phyloP scores from a whole-genome alignment of 1,284 basidiomycete species.

The Marasmius sp. region DNA sequence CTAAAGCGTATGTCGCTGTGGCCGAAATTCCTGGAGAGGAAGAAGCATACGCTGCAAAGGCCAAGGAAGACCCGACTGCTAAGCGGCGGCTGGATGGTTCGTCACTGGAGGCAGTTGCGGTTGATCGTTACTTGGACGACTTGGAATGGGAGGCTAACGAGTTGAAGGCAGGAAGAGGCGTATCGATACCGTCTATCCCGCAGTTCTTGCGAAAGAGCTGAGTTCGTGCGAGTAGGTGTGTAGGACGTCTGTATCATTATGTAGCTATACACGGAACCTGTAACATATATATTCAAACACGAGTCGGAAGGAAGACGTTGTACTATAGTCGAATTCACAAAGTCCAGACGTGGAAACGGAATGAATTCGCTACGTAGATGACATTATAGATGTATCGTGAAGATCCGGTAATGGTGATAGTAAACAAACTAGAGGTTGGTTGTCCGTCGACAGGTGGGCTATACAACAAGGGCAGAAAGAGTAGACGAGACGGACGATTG shows the following conservation, averaged over 20 bases:
- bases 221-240: not conserved
- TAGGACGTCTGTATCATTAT: too few species aligned
- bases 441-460: not conserved
- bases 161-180: slow-evolving; percentile 26
- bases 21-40: slow-evolving; percentile 44
- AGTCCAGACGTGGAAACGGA: too few species aligned
- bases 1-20: slow-evolving; percentile 65
- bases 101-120: slow-evolving; percentile 48
- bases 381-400: not conserved
- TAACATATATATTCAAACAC: too few species aligned
- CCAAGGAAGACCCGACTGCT: slow-evolving; percentile 13
- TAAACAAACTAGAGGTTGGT: not conserved
- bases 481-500: not conserved
- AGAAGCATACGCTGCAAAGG: slow-evolving; percentile 21
- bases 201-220: slow-evolving; percentile 19
- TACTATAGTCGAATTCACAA: too few species aligned
- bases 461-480: not conserved
- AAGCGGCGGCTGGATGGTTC: slow-evolving; percentile 16
- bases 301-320: too few species aligned
- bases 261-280: too few species aligned
- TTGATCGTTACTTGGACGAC: slow-evolving; percentile 63
- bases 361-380: not conserved
- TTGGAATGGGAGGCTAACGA: slow-evolving; percentile 60
- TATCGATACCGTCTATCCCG: slow-evolving; percentile 16
- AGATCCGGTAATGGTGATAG: not conserved